Conservation (phyloP, 345 rosid genomes). For the Citrus glauca region DNA sequence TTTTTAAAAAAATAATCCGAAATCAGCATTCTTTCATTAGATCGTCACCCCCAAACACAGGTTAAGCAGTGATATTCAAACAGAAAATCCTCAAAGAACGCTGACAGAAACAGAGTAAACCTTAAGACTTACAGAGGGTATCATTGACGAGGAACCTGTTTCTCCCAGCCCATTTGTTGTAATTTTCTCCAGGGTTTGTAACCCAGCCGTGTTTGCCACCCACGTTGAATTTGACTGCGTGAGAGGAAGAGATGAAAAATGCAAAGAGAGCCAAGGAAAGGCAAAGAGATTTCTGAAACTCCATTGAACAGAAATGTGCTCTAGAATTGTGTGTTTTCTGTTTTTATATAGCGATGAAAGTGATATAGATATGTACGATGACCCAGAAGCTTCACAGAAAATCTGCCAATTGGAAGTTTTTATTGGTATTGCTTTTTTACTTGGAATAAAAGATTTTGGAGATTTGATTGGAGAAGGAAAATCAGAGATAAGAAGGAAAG, state of each 20-base stretch:
- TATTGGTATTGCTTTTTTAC: too few relatives aligned
- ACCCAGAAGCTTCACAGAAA: constrained; percentile 2
- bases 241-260: constrained; percentile 22
- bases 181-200: constrained; percentile 35
- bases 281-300: constrained; percentile 12
- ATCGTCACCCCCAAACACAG: background rate
- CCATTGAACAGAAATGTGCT: constrained; percentile 17
- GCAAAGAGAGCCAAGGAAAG: constrained; percentile 24
- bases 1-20: background rate
- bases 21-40: background rate
- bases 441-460: background rate
- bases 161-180: constrained; percentile 52
- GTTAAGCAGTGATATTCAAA: background rate
- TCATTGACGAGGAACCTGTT: constrained; percentile 60
- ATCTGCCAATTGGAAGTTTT: background rate
- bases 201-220: constrained; percentile 71
- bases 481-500: background rate
- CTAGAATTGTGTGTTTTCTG: background rate
- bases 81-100: background rate
- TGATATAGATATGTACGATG: background rate
- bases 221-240: constrained; percentile 40
- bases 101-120: too few relatives aligned
- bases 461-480: background rate
- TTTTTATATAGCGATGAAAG: background rate
- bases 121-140: constrained; percentile 40